Evolutionary conservation across 176 grass and related monocot species (phyloP).

Genomic region (Raddia distichophylla): DNA sequence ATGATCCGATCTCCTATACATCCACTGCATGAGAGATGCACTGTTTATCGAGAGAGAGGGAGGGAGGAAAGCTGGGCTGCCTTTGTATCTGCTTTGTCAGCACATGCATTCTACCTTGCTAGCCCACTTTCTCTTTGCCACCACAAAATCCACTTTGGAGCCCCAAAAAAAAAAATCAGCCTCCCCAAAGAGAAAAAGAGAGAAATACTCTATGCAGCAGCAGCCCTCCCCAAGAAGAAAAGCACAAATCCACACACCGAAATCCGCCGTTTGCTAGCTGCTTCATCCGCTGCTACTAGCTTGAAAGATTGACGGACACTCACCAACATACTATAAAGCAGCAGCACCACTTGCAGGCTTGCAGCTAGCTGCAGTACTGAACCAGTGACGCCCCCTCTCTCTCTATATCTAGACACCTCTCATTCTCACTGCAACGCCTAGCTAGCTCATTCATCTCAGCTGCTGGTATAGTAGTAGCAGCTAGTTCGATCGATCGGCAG

Average conservation of each 20-base stretch:
- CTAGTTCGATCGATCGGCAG: conserved; percentile 6
- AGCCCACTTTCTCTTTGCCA: conserved; percentile 45
- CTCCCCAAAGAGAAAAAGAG: conserved; percentile 25
- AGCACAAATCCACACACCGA: conserved; percentile 61
- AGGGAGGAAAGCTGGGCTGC: conserved; percentile 51
- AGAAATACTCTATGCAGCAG: background rate
- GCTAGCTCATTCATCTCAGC: conserved; percentile 9
- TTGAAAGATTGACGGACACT: conserved; percentile 40
- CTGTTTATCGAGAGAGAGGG: background rate
- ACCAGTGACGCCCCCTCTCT: background rate
- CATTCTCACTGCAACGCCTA: background rate
- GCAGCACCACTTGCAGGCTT: conserved; percentile 44
- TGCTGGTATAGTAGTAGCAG: background rate
- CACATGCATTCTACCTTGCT: conserved; percentile 67
- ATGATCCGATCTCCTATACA: conserved; percentile 47
- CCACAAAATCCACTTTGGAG: conserved; percentile 74
- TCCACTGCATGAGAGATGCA: background rate
- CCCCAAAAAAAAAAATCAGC: conserved; percentile 19
- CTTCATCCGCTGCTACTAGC: conserved; percentile 38
- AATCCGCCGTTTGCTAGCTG: conserved; percentile 33
- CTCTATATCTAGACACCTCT: conserved; percentile 49
- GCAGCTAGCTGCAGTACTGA: conserved; percentile 3
- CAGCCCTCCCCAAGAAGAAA: conserved; percentile 80
- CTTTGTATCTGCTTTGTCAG: conserved; percentile 86
- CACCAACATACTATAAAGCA: conserved; percentile 51